Evolutionary conservation across 495 filamentous ascomycete species (phyloP).

Genomic region (Neurospora discreta): DNA sequence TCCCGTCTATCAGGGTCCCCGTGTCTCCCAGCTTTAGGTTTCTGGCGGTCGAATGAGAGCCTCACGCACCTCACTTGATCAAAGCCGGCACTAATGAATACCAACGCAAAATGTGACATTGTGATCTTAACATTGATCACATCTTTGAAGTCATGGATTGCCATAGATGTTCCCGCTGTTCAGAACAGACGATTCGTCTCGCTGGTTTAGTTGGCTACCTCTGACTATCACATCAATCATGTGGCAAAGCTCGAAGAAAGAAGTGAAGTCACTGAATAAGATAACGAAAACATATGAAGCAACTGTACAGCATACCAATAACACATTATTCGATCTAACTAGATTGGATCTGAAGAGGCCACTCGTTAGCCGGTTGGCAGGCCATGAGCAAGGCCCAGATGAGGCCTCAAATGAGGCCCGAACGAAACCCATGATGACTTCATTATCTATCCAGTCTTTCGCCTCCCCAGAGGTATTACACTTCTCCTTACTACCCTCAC

Average conservation of each 20-base stretch:
- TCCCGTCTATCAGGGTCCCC: not conserved
- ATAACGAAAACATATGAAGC: no score
- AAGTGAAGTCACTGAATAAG: no score
- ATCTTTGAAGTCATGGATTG: no score
- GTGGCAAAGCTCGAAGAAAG: no score
- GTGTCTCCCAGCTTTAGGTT: not conserved
- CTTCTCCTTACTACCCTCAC: not conserved
- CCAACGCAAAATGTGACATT: no score
- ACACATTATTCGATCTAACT: not conserved
- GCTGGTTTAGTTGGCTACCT: no score
- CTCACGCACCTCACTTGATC: not conserved
- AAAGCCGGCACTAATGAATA: no score
- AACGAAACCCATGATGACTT: not conserved
- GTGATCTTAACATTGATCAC: no score
- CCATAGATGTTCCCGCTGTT: no score
- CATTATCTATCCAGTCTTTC: not conserved
- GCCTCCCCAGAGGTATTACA: not conserved
- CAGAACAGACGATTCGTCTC: no score
- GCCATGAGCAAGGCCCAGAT: not conserved
- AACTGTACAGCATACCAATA: no score
- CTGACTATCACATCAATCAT: no score
- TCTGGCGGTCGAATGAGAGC: not conserved
- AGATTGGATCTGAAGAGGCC: not conserved
- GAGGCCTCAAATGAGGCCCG: not conserved
- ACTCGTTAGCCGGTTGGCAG: not conserved